Evolutionary conservation across 352 stramenopile species (phyloP), one percentile per base, ranked within the genome.

Genomic region (Phytophthora lateralis): DNA sequence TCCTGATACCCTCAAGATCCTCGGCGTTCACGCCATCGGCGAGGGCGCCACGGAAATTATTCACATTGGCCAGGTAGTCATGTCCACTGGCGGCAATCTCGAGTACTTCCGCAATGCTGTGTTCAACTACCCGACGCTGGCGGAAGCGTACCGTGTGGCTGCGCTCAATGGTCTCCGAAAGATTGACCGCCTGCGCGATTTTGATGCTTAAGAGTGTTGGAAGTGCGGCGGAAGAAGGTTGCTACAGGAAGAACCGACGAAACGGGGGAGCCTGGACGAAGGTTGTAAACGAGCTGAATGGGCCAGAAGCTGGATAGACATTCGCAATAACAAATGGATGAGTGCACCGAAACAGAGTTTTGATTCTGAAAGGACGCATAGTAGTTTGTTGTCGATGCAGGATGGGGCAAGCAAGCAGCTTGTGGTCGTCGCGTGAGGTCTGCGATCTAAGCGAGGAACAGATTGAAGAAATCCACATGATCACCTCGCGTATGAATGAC

Each of bases 101-200:
- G 85, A 95, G 45, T 96, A 97, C 77, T 96, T 97, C 69, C 82
- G 85, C 48, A 93, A 93, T 51, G 86, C 90, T 20, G 90, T 97
- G 57, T 97, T 97, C 71, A 97, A 97, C 75, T 97, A 96, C 76
- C 90, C 90, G 42, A 97, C 89, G 24, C 72, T 97, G 48, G 89
- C 89, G 11, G 90, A 97, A 69, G 85, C 82, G 14, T 94, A 94
- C 68, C 85, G 85, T 12, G 85, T 94, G 24, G 85, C 85, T 42
- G 85, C 85, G 17, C 69, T 92, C 29, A 88, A 94, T 55, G 85
- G 85, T 6, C 68, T 95, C 21, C 68, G 77, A 37, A 93, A 93
- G 63, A 72, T 93, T 18, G 84, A 91, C 35, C 68, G 72, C 50
- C 49, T 90, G 30, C 66, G 65, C 17, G 66, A 65, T 26, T 76